Base-by-base conservation (phyloP, 176 grass and related monocot genomes). In the Triticum timopheevii region DNA sequence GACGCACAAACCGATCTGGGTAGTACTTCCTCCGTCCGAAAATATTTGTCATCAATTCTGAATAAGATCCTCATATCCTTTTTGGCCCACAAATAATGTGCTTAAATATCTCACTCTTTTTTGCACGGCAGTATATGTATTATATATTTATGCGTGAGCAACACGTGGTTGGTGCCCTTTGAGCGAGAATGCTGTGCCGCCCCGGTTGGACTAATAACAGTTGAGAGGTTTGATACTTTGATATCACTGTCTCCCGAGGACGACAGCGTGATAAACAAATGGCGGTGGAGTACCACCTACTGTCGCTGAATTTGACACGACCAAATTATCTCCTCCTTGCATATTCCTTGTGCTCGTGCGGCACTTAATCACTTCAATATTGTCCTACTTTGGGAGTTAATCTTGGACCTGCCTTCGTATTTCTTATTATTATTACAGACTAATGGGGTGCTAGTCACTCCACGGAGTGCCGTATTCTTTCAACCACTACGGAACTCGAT, bases 381-480 rank as follows among this genome's bases (percentile, higher is more conserved):
- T 68, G 13, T 4, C 23, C 44, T 17, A 49, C 65, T 76, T 52
- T 52, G 49, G 15, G 49, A 16, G 49, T 52, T 52, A 52, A 17
- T 52, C 15, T 52, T 52, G 15, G 49, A 52, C 40, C 20, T 58
- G 42, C 5, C 10, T 62, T 67, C 47, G 77, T 22, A 35, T 68
- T 78, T 83, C 49, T 61, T 78, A 59, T 15, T 50, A 47, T 17
- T 42, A 17, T 52, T 6, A 52, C 13, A 52, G 49, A 17, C 27
- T 61, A 10, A 24, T 61, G 47, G 61, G 82, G 24, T 83, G 45
- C 22, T 77, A 61, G 80, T 70, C 17, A 78, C 64, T 77, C 80
- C 80, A 78, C 20, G 47, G 61, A n/a, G 61, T 66, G 24, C 15
- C 4, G 49, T 50, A 50, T 50, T 52, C 15, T 52, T 52, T 5